Conservation (phyloP, 2,329 filamentous ascomycete genomes). For the Laburnicola sp. region DNA sequence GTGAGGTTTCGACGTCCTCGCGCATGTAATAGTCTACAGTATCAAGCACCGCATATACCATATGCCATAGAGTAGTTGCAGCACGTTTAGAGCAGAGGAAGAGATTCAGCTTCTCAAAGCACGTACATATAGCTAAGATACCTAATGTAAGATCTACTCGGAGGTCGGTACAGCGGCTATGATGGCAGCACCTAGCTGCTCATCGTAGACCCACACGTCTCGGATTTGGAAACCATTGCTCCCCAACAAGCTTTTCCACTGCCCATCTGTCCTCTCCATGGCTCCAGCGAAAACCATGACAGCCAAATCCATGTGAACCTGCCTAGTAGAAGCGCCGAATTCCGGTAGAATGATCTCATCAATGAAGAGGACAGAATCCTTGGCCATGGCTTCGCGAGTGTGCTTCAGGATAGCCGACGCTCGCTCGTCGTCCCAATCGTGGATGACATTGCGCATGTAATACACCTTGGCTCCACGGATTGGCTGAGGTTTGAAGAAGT, state of each 20-base stretch:
- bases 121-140: too few relatives aligned
- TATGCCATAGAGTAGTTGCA: too few relatives aligned
- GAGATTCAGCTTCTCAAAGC: too few relatives aligned
- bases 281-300: constrained; percentile 45
- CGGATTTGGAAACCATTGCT: neutral
- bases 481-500: constrained; percentile 35
- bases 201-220: constrained; percentile 5
- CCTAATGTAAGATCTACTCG: too few relatives aligned
- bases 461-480: constrained; percentile 44
- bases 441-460: too few relatives aligned
- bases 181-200: constrained; percentile 5
- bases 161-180: constrained; percentile 6
- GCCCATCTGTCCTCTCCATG: constrained; percentile 40
- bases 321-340: constrained; percentile 34
- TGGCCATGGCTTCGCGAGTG: constrained; percentile 38
- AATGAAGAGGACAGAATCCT: constrained; percentile 47
- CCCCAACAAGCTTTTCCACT: constrained; percentile 34
- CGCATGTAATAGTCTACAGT: too few relatives aligned
- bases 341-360: constrained; percentile 51
- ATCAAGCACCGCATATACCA: too few relatives aligned
- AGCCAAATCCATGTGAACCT: constrained; percentile 41
- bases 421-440: constrained; percentile 42
- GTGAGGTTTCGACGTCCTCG: too few relatives aligned
- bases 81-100: too few relatives aligned
- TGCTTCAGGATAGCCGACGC: constrained; percentile 41